phyloP scores from a whole-genome alignment of 208 protist species.

The Jaenimonas drosophilae region DNA sequence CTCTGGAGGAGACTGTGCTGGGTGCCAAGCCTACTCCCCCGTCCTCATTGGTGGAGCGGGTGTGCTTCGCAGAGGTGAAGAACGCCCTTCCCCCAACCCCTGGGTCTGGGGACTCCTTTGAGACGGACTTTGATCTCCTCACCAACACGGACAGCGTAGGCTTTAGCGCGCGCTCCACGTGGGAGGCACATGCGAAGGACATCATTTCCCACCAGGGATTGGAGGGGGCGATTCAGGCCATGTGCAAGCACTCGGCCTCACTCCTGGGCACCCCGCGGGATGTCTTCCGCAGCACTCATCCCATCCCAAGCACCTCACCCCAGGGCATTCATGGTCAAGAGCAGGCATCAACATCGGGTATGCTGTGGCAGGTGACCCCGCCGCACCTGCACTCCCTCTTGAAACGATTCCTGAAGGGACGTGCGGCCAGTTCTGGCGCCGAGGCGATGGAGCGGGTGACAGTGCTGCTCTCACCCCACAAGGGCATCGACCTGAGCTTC shows the following conservation, averaged over 20 bases:
- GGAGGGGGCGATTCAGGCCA: conserved; percentile 39
- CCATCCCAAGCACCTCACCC: conserved; percentile 29
- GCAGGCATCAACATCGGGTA: conserved; percentile 64
- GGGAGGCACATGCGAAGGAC: conserved; percentile 58
- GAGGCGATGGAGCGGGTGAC: conserved; percentile 87
- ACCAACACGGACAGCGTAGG: conserved; percentile 18
- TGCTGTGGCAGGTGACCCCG: conserved; percentile 84
- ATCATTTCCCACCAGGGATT: conserved; percentile 51
- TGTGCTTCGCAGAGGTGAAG: conserved; percentile 77
- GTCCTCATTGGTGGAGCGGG: conserved; percentile 25
- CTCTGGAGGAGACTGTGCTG: conserved; percentile 57
- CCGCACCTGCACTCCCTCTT: conserved; percentile 56
- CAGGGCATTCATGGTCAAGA: conserved; percentile 74
- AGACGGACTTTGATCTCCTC: conserved; percentile 73
- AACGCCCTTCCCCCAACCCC: conserved; percentile 60
- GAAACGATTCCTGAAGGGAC: conserved; percentile 44
- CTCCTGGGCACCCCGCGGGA: conserved; percentile 59
- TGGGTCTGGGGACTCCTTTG: conserved; percentile 63
- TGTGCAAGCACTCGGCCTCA: conserved; percentile 71
- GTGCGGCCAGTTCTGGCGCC: conserved; percentile 59
- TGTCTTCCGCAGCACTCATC: conserved; percentile 62
- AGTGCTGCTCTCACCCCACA: conserved; percentile 63
- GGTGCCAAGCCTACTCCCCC: conserved; percentile 8
- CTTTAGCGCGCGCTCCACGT: conserved; percentile 50
- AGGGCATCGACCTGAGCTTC: conserved; percentile 79